Percentiles rank a stretch among this genome's conserved stretches.
Conservation (phyloP, 495 filamentous ascomycete species). For the Evernia prunastri region DNA sequence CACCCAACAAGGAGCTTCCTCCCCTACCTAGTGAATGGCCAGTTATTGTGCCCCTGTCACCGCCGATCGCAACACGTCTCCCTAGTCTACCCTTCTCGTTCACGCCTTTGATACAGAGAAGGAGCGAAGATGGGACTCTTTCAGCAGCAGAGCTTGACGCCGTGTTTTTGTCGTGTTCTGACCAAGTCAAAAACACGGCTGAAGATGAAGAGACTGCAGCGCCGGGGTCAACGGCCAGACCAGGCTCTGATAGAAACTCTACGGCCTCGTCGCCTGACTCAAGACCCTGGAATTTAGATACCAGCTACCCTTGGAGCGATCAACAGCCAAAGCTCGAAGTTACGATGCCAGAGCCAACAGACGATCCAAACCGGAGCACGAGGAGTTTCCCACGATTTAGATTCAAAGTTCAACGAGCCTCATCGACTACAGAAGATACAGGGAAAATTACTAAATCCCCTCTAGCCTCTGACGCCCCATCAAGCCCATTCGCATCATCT, state of each 20-base stretch:
- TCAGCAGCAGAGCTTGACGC: conserved; percentile 7
- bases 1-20: conserved; percentile 15
- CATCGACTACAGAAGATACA: conserved; percentile 13
- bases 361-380: conserved; percentile 9
- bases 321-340: conserved; percentile 23
- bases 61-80: conserved; percentile 4
- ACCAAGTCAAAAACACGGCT: background rate
- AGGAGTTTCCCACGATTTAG: conserved; percentile 21
- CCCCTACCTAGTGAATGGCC: conserved; percentile 7
- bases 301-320: conserved; percentile 28
- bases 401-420: conserved; percentile 23
- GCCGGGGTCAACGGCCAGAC: background rate
- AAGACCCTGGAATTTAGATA: conserved; percentile 28
- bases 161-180: background rate
- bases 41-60: conserved; percentile 13
- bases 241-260: conserved; percentile 6
- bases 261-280: conserved; percentile 19
- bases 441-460: conserved; percentile 17
- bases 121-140: background rate
- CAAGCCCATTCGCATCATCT: conserved; percentile 3
- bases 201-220: background rate
- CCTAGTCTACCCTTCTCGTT: conserved; percentile 20
- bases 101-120: conserved; percentile 18
- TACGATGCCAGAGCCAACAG: conserved; percentile 16
- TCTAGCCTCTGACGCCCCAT: conserved; percentile 9